These are phyloP conservation scores for Cladobotryum protrusum DNA, from an alignment of 2,329 filamentous ascomycete genomes.

Conservation along the genomic window DNA sequence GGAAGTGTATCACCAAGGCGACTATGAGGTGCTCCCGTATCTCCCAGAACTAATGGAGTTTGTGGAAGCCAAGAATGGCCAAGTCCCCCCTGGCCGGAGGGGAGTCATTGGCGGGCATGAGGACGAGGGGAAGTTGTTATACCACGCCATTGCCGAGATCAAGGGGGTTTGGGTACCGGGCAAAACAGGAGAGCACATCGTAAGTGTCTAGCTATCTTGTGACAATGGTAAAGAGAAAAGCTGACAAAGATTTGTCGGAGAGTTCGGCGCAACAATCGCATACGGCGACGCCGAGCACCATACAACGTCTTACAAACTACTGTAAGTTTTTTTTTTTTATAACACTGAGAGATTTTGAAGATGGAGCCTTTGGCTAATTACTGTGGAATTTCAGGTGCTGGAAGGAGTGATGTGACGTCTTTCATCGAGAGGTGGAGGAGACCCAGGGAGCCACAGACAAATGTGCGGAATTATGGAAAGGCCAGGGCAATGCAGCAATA, in stretches of 20 bases:
- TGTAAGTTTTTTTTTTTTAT: neutral
- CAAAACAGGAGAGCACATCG: neutral
- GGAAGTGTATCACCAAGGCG: neutral
- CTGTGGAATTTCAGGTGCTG: neutral
- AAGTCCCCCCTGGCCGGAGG: neutral
- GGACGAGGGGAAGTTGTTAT: neutral
- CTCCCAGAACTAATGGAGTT: neutral
- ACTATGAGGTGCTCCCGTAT: neutral
- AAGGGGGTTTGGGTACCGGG: neutral
- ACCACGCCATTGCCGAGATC: neutral
- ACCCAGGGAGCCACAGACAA: no score
- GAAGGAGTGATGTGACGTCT: neutral
- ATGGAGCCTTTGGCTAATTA: neutral
- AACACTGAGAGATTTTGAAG: neutral
- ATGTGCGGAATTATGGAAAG: no score
- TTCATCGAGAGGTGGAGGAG: neutral
- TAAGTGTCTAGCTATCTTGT: neutral
- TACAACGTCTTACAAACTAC: neutral
- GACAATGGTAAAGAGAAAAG: neutral
- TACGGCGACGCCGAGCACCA: neutral
- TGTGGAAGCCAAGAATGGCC: neutral
- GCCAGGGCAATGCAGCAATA: no score
- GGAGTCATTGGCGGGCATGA: neutral
- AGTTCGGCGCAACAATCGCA: neutral
- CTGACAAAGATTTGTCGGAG: neutral